A percentile compares a stretch with the other conserved stretches of the same genome.
Conservation (phyloP, 164 flowering plant species). For the Pachysandra terminalis region DNA sequence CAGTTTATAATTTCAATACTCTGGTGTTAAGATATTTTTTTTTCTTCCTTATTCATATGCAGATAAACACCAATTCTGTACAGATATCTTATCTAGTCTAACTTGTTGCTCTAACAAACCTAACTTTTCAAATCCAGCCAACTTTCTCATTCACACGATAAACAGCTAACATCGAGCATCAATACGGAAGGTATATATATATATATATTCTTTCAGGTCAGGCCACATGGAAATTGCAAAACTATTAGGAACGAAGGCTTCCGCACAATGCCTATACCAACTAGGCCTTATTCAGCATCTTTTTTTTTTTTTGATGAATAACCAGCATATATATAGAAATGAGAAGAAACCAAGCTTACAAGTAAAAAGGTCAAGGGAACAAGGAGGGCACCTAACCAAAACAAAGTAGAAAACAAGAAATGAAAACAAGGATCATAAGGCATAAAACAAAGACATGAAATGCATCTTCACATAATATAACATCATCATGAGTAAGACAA, state of each 20-base stretch:
- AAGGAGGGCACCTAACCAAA: no score
- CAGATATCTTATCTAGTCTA: background rate
- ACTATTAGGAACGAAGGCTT: no score
- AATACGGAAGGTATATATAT: background rate
- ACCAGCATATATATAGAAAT: no score
- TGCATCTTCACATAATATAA: background rate
- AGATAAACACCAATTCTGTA: background rate
- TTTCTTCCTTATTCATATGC: background rate
- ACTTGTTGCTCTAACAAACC: background rate
- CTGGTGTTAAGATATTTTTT: background rate
- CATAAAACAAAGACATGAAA: no score
- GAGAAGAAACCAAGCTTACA: no score
- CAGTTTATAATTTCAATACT: background rate
- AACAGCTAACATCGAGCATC: background rate
- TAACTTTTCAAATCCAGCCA: background rate
- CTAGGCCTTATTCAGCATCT: background rate
- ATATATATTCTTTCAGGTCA: no score
- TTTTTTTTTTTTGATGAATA: no score
- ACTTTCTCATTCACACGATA: background rate
- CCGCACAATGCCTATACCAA: background rate
- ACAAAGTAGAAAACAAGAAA: no score
- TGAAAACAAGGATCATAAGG: no score
- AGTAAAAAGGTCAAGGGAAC: no score
- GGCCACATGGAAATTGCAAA: no score
- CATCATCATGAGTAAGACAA: background rate